These are phyloP conservation scores for Pseudogymnoascus sp. DNA, from an alignment of 2,329 filamentous ascomycete species.

Conservation along the genomic window DNA sequence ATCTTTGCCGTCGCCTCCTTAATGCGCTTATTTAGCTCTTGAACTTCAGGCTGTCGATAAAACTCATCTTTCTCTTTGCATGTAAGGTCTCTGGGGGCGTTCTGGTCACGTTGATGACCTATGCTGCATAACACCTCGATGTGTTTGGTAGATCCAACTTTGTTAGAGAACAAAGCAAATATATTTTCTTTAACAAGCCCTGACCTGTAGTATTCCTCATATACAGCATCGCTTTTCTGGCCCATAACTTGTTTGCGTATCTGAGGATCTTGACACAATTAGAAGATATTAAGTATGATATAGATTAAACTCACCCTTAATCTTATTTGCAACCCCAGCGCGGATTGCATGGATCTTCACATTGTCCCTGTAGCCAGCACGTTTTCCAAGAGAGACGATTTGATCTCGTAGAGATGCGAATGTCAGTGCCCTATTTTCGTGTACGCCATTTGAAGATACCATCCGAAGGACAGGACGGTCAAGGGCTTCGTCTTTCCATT, in stretches of 20 bases:
- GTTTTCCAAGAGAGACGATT: background rate
- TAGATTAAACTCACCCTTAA: background rate
- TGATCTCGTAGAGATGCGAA: background rate
- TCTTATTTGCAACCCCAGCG: slow-evolving; percentile 4
- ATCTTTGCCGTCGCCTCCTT: background rate
- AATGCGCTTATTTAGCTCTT: slow-evolving; percentile 1
- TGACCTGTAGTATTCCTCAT: too few species aligned
- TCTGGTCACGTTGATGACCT: background rate
- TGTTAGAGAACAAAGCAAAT: too few species aligned
- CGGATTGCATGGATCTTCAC: slow-evolving; percentile 3
- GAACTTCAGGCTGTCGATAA: background rate
- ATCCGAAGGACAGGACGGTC: slow-evolving; percentile 7
- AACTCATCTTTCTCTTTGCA: slow-evolving; percentile 1
- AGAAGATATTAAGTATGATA: background rate
- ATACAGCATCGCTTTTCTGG: background rate
- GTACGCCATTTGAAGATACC: background rate
- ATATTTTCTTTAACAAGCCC: too few species aligned
- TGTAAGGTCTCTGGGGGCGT: slow-evolving; percentile 2
- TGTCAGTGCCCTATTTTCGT: background rate
- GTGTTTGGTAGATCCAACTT: slow-evolving; percentile 2
- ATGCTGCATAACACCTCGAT: slow-evolving; percentile 4
- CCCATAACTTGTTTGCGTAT: slow-evolving; percentile 8
- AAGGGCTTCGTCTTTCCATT: slow-evolving; percentile 3
- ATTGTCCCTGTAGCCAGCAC: background rate
- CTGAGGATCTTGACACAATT: background rate